phyloP scores from a whole-genome alignment of 2,329 filamentous ascomycete species.

The Ascocoryne sarcoides region DNA sequence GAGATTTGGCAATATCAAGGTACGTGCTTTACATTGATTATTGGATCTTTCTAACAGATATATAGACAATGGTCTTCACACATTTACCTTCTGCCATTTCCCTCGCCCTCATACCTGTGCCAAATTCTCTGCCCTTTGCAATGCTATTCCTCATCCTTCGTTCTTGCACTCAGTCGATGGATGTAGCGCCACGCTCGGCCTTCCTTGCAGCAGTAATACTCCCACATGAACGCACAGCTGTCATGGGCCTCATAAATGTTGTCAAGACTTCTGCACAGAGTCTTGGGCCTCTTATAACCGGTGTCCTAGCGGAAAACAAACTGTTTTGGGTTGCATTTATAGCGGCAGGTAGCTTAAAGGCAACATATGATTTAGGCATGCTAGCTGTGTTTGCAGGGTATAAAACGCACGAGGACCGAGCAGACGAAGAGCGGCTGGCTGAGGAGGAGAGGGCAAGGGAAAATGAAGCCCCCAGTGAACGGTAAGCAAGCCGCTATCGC shows the following conservation, averaged over 20 bases:
- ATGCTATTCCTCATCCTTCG: conserved; percentile 53
- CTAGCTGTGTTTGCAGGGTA: conserved; percentile 36
- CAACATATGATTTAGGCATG: conserved; percentile 48
- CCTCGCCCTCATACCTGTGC: conserved; percentile 52
- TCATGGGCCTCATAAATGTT: conserved; percentile 62
- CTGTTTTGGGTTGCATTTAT: conserved; percentile 54
- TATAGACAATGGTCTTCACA: conserved; percentile 64
- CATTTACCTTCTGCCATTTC: conserved; percentile 62
- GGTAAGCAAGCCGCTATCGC: too few relatives aligned
- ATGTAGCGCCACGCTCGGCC: conserved; percentile 58
- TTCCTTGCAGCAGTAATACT: conserved; percentile 59
- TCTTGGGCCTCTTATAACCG: conserved; percentile 53
- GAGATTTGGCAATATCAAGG: conserved; percentile 53
- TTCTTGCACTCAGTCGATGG: conserved; percentile 57
- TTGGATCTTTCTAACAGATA: conserved; percentile 28
- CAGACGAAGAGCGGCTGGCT: background rate
- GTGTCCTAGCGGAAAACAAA: conserved; percentile 45
- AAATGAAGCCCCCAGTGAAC: background rate
- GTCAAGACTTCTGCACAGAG: conserved; percentile 57
- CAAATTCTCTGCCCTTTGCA: conserved; percentile 41
- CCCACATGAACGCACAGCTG: conserved; percentile 57
- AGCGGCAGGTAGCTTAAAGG: conserved; percentile 52
- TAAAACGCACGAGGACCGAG: background rate
- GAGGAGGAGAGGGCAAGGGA: background rate
- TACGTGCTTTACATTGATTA: conserved; percentile 26